These are phyloP conservation scores for Flaveria linearis DNA, from an alignment of 129 eudicot genomes.

Conservation along the genomic window DNA sequence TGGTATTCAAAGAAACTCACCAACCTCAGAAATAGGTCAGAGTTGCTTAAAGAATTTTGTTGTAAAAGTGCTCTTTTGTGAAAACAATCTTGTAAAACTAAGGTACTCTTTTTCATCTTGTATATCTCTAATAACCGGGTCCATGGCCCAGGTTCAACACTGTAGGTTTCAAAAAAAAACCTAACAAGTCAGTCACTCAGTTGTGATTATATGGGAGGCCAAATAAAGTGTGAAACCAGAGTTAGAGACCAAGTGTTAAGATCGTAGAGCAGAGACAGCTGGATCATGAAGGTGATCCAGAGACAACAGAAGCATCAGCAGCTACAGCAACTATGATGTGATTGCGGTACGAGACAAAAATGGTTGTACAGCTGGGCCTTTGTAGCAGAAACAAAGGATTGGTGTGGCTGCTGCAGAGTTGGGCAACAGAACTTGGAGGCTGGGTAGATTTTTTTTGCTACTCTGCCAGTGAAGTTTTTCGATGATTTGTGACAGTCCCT, in stretches of 20 bases:
- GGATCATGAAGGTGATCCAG: not conserved
- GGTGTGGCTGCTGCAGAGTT: not conserved
- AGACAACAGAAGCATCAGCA: not conserved
- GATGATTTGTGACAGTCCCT: too few species aligned
- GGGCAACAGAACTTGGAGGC: not conserved
- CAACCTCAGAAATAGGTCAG: not conserved
- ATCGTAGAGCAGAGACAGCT: not conserved
- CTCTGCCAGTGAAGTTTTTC: too few species aligned
- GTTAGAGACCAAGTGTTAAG: not conserved
- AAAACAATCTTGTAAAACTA: not conserved
- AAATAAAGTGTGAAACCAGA: not conserved
- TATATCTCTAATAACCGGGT: not conserved
- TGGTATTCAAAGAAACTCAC: not conserved
- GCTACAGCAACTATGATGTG: not conserved
- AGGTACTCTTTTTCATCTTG: not conserved
- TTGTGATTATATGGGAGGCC: not conserved
- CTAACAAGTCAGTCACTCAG: not conserved
- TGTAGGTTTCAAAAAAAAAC: not conserved
- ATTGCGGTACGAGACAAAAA: not conserved
- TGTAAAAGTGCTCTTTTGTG: not conserved
- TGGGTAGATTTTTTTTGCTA: not conserved
- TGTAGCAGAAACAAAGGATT: not conserved
- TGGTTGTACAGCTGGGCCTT: not conserved
- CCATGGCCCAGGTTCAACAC: too few species aligned
- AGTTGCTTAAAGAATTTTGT: too few species aligned